Evolutionary conservation across 1,139 yeast species (phyloP), one percentile per base, ranked within the genome.

Genomic region (Blastobotrys arbuscula): DNA sequence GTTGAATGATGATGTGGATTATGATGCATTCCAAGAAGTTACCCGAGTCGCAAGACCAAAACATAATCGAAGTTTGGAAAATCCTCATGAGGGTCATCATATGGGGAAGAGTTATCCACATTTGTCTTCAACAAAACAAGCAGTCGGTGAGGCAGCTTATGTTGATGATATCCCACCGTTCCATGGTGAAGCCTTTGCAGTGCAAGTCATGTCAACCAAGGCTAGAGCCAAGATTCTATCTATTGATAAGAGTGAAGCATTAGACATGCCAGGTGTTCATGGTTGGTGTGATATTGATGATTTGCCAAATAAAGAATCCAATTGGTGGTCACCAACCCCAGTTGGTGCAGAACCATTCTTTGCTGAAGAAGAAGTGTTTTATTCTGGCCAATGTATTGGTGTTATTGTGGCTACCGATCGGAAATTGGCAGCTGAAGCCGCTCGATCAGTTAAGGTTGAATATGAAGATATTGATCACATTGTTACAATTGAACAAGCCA

Each of bases 61-160:
- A 19, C 75, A 76, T 5, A 53, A 60, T 50, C 61, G 76, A 38
- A 75, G 71, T 36, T 51, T 69, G 42, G 58, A 56, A 15, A 71
- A 67, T 47, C 70, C 70, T 2, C 68, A 61, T 51, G 72, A 68
- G 50, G 59, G 63, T 45, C 54, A 57, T 7, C 54, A 64, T n/a
- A 61, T 72, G 10, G 76, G 77, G 21, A 68, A 70, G 47, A 63
- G 63, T 20, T 54, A 66, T 35, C 70, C 72, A 24, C 77, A 73
- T 52, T 57, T 72, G 15, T 69, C 73, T 38, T 73, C 76, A 5
- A 53, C 70, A 56, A 70, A 71, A 50, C 77, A 73, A 51, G 74
- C 70, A 13, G 63, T 72, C 10, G 77, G 77, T 19, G 76, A 73
- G 50, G 76, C 76, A 0, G 57, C 60, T 20, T 73, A 73, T 48